Base-by-base conservation (phyloP, 2,329 filamentous ascomycete genomes). In the Leptographium flavum region DNA sequence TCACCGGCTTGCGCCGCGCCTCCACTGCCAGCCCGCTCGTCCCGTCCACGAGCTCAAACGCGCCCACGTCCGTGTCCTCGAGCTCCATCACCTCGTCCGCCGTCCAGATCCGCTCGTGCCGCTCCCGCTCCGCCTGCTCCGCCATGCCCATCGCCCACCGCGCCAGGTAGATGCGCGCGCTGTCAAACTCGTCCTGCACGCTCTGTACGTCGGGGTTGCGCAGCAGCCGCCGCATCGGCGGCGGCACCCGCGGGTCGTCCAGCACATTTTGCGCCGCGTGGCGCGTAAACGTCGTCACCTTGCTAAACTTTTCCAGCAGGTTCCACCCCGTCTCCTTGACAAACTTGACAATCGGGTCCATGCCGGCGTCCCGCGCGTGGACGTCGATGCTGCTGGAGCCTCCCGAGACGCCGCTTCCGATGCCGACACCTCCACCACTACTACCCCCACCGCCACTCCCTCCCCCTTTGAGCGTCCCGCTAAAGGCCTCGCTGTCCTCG, bases 91-190 rank as follows among this genome's bases (percentile, higher is more conserved):
- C 83, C 63, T 98, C 92, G 52, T 80, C 81, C 1, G 87, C 90
- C 0, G 88, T 95, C 84, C 87, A 98, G 57, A 94, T 88, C 39
- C 88, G 73, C 60, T 88, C 83, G 43, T 79, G 84, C 22, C 82
- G 71, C 55, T 98, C 92, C 33, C 79, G 73, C 57, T 98, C 92
- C 55, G 88, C 90, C 65, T 98, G 92, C 60, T 98, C 93, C 0
- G 92, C 88, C 52, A 98, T 94, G 8, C 87, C 87, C 92, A 98
- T 96, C 3, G 92, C 92, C 92, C 92, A 98, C 51, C 92, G 74
- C 21, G 92, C 92, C 33, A 98, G 71, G 58, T 98, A 98, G 48
- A 98, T 73, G 52, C 92, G 76, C 4, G 93, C 92, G 56, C 87
- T 94, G 66, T 98, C 93, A 55, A 95, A 98, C 58, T 98, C 93